These are phyloP conservation scores for Sugiyamaella smithiae DNA, from an alignment of 805 yeast genomes.

Conservation along the genomic window DNA sequence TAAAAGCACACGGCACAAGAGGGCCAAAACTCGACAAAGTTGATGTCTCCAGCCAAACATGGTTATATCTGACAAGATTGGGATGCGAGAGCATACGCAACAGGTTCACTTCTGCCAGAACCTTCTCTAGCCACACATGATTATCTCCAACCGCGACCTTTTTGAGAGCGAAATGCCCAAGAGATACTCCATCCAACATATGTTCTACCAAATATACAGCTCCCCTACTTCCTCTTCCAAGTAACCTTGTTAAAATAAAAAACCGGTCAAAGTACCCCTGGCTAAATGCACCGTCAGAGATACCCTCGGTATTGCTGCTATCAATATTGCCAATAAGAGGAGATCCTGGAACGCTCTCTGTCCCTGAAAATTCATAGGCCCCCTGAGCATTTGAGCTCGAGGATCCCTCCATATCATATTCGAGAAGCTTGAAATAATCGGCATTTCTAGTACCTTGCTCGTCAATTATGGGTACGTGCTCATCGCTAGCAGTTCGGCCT, in stretches of 20 bases:
- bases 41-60: slow-evolving; percentile 84
- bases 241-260: slow-evolving; percentile 54
- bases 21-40: slow-evolving; percentile 52
- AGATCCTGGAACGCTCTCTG: background rate
- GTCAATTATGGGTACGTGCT: background rate
- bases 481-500: background rate
- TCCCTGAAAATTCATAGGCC: background rate
- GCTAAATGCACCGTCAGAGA: slow-evolving; percentile 50
- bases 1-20: slow-evolving; percentile 68
- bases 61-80: slow-evolving; percentile 79
- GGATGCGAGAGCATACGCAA: slow-evolving; percentile 49
- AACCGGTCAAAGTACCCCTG: slow-evolving; percentile 75
- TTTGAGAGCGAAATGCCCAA: slow-evolving; percentile 82
- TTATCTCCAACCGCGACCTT: slow-evolving; percentile 82
- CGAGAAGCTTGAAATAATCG: slow-evolving; percentile 23
- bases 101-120: slow-evolving; percentile 74
- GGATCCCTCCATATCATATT: slow-evolving; percentile 2
- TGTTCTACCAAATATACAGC: slow-evolving; percentile 83
- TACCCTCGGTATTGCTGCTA: slow-evolving; percentile 14
- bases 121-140: slow-evolving; percentile 62
- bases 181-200: slow-evolving; percentile 60
- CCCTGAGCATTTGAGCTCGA: background rate
- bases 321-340: background rate
- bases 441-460: slow-evolving; percentile 10
- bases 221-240: slow-evolving; percentile 86